Base-by-base conservation (phyloP, 177 flowering plant genomes). In the Vitis hybrid region DNA sequence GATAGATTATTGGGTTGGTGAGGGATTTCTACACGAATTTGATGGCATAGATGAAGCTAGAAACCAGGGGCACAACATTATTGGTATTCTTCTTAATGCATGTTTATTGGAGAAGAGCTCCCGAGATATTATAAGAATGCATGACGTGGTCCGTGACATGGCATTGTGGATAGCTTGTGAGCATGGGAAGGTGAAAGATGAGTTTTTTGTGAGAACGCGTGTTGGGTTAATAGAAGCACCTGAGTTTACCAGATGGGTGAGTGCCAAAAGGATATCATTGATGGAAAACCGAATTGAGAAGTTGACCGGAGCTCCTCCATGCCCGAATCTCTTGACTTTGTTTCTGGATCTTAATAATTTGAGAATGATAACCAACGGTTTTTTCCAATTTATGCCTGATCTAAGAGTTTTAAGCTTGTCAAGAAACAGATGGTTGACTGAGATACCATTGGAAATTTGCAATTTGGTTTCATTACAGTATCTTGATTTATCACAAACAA, bases 391-490 rank as follows among this genome's bases (percentile, higher is more conserved):
- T 19, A 69, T 75, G 81, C 66, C 30, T 10, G 32, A 40, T 11
- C 62, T 79, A 13, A 57, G 11, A 21, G 78, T 75, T 49, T 16
- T 79, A 16, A 74, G 75, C 58, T 27, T 75, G 14, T 63, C 71
- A 15, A 1, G 24, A 8, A 60, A 69, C 32, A 6, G 19, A 24
- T 0, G 27, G 13, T 14, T 68, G 3, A 49, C 10, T 2, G 67
- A 69, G 14, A 21, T 72, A 6, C 81, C 78, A 6, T 1, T 1
- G 1, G 74, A 59, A 24, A 63, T 75, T 30, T 58, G 60, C 11
- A 2, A 16, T 1, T 52, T 72, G 24, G 62, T 56, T 1, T 63
- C 60, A 3, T 19, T 78, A 32, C 72, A 63, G 14, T 60, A 60
- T 57, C 75, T 75, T 2, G 52, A 66, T 52, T 56, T 78, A 11